Evolutionary conservation across 1,139 yeast genomes (phyloP).

Genomic region (Debaryomyces subglobosus): DNA sequence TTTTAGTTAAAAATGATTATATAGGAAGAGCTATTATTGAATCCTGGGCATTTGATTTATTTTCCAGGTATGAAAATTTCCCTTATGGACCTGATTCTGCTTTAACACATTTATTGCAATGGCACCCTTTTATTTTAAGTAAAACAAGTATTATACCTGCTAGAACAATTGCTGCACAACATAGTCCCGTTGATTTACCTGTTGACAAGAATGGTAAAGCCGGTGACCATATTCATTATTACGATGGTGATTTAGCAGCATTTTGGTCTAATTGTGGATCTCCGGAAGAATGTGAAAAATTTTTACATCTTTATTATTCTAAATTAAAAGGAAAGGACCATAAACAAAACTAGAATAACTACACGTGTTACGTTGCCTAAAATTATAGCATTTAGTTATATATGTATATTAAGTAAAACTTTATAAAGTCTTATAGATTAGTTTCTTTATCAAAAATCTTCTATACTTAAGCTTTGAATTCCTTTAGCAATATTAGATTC

Average conservation of each 20-base stretch:
- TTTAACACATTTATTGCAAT: slow-evolving; percentile 79
- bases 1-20: slow-evolving; percentile 65
- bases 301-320: slow-evolving; percentile 41
- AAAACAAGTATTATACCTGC: slow-evolving; percentile 74
- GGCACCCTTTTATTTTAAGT: slow-evolving; percentile 85
- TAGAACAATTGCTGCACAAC: slow-evolving; percentile 41
- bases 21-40: slow-evolving; percentile 71
- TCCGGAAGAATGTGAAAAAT: slow-evolving; percentile 52
- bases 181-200: slow-evolving; percentile 18
- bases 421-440: not conserved
- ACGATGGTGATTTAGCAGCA: slow-evolving; percentile 65
- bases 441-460: slow-evolving; percentile 18
- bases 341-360: not conserved
- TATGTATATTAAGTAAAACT: slow-evolving; percentile 1
- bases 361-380: not conserved
- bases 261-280: slow-evolving; percentile 58
- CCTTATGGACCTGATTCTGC: slow-evolving; percentile 65
- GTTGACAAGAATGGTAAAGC: slow-evolving; percentile 25
- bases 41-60: slow-evolving; percentile 72
- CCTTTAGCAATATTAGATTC: slow-evolving; percentile 12
- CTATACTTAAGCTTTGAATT: slow-evolving; percentile 18
- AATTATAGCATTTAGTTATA: slow-evolving; percentile 1
- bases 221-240: slow-evolving; percentile 48
- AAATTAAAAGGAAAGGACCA: slow-evolving; percentile 17
- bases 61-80: slow-evolving; percentile 65